phyloP scores from a whole-genome alignment of 2,329 filamentous ascomycete genomes.

The Diaporthe batatas region DNA sequence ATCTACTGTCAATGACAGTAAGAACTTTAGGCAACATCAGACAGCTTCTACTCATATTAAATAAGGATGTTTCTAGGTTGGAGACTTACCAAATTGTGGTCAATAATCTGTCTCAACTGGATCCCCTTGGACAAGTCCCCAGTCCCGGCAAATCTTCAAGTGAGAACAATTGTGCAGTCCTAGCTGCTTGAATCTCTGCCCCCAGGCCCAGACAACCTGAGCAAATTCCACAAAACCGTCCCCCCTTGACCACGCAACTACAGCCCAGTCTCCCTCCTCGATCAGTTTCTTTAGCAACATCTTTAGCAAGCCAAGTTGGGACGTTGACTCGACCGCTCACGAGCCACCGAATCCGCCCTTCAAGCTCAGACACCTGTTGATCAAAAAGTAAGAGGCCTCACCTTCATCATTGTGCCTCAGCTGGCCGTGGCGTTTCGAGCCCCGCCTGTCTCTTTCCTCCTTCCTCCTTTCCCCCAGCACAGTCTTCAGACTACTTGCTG shows the following conservation, averaged over 20 bases:
- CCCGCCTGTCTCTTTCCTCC: not conserved
- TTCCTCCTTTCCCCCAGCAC: not conserved
- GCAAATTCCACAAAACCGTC: constrained; percentile 1
- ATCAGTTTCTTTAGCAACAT: not conserved
- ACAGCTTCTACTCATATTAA: not conserved
- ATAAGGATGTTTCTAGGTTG: not conserved
- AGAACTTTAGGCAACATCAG: not conserved
- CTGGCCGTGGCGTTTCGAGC: too few relatives aligned
- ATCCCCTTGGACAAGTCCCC: constrained; percentile 14
- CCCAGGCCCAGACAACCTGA: not conserved
- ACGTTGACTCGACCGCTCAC: not conserved
- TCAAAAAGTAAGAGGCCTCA: not conserved
- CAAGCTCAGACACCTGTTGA: not conserved
- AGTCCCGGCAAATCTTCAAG: not conserved
- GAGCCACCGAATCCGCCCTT: not conserved
- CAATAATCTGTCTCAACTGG: not conserved
- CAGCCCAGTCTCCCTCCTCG: not conserved
- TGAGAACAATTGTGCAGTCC: not conserved
- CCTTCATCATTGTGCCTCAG: not conserved
- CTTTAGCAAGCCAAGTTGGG: not conserved
- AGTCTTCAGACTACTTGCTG: not conserved
- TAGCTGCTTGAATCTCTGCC: not conserved
- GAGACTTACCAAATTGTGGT: not conserved
- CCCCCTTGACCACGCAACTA: not conserved
- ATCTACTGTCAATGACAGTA: not conserved